These are phyloP conservation scores for Lipomyces sp. DNA, from an alignment of 805 yeast genomes.

Conservation along the genomic window DNA sequence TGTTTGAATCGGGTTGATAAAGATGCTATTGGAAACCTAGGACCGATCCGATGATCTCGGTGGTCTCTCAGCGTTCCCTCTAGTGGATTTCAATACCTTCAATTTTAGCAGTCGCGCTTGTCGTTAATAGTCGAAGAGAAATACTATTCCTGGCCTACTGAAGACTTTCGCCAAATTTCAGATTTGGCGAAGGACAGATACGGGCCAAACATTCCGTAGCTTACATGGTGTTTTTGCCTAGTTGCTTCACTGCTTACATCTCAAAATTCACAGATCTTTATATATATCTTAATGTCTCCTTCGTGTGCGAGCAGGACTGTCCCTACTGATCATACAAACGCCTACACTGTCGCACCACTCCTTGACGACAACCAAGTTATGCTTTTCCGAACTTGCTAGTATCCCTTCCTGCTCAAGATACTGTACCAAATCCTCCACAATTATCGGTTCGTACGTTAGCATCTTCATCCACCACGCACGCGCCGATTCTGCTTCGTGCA, in stretches of 20 bases:
- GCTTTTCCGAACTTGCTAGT: not conserved
- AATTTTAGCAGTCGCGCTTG: not conserved
- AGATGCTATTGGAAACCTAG: not conserved
- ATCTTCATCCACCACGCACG: slow-evolving; percentile 35
- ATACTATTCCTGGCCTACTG: slow-evolving; percentile 28
- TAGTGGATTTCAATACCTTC: not conserved
- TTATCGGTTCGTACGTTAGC: slow-evolving; percentile 32
- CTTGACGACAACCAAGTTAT: slow-evolving; percentile 12
- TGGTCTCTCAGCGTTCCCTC: not conserved
- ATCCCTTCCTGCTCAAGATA: slow-evolving; percentile 19
- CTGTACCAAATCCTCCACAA: slow-evolving; percentile 29
- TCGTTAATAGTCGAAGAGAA: slow-evolving; percentile 23
- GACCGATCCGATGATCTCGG: not conserved
- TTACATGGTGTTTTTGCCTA: not conserved
- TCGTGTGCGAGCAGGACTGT: slow-evolving; percentile 11
- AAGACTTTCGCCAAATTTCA: slow-evolving; percentile 35
- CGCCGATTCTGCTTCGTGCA: slow-evolving; percentile 12
- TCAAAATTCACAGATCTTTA: not conserved
- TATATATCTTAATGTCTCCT: not conserved
- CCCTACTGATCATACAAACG: slow-evolving; percentile 22
- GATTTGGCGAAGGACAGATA: slow-evolving; percentile 38
- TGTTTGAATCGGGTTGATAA: not conserved
- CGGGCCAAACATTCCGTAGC: slow-evolving; percentile 34
- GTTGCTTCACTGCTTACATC: not conserved
- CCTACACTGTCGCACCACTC: slow-evolving; percentile 35